phyloP scores from a whole-genome alignment of 352 stramenopile genomes.

The Phytophthora agathidicida region DNA sequence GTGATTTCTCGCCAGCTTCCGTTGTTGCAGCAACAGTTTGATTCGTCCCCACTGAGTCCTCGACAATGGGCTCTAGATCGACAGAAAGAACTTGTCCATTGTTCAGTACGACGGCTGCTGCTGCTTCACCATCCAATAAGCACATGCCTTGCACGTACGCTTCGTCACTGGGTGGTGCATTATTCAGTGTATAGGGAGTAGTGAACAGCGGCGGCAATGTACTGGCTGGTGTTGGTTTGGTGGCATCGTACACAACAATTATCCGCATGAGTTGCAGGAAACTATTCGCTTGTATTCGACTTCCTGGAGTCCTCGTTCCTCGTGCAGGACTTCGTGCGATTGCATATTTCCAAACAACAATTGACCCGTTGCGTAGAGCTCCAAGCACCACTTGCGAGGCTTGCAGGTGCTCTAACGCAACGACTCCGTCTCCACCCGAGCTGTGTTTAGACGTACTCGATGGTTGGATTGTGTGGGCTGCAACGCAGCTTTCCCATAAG shows the following conservation, averaged over 20 bases:
- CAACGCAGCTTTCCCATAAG: slow-evolving; percentile 62
- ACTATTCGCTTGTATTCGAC: slow-evolving; percentile 26
- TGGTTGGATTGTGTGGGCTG: slow-evolving; percentile 42
- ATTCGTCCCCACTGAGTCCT: neutral
- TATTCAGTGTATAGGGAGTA: neutral
- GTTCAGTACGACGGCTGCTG: slow-evolving; percentile 27
- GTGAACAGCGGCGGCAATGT: slow-evolving; percentile 13
- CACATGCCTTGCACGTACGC: slow-evolving; percentile 24
- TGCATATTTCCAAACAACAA: slow-evolving; percentile 44
- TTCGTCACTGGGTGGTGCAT: neutral
- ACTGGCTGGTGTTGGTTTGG: neutral
- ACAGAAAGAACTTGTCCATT: slow-evolving; percentile 36
- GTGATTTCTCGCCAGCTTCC: slow-evolving; percentile 16
- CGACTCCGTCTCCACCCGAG: slow-evolving; percentile 22
- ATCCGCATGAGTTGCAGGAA: slow-evolving; percentile 43
- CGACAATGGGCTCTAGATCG: slow-evolving; percentile 33
- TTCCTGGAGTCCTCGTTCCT: slow-evolving; percentile 4
- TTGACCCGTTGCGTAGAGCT: slow-evolving; percentile 35
- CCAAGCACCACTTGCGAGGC: slow-evolving; percentile 51
- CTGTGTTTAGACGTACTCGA: slow-evolving; percentile 6
- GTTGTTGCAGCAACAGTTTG: neutral
- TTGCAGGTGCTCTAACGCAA: slow-evolving; percentile 44
- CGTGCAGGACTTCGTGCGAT: slow-evolving; percentile 9
- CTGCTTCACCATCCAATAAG: slow-evolving; percentile 24
- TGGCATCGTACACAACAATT: slow-evolving; percentile 19